Conservation (phyloP, 257 asterid genomes). For the Eustoma russellianum region DNA sequence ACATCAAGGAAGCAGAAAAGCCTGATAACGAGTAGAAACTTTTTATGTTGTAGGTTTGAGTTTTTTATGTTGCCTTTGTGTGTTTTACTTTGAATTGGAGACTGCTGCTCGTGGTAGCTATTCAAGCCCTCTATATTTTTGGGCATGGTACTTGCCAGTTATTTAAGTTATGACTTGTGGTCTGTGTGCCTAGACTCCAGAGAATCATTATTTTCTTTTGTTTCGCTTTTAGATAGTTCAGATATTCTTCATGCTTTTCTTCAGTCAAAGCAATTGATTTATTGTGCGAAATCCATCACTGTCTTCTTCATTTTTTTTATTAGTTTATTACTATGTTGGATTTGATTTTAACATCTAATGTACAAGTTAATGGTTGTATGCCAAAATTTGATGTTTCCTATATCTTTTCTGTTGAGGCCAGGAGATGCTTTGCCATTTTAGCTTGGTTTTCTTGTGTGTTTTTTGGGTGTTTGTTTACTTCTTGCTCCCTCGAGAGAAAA, state of each 20-base stretch:
- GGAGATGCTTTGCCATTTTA: too few relatives aligned
- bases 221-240: conserved; percentile 1
- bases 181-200: conserved; percentile 3
- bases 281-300: background rate
- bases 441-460: too few relatives aligned
- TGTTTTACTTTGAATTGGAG: conserved; percentile 16
- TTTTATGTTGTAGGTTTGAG: conserved; percentile 22
- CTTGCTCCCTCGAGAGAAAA: too few relatives aligned
- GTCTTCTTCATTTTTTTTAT: too few relatives aligned
- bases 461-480: too few relatives aligned
- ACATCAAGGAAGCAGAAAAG: conserved; percentile 75
- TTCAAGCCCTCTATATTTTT: conserved; percentile 18
- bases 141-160: conserved; percentile 5
- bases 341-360: too few relatives aligned
- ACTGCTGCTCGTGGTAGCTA: conserved; percentile 31
- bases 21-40: conserved; percentile 58
- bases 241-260: conserved; percentile 1
- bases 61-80: conserved; percentile 1
- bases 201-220: conserved; percentile 5
- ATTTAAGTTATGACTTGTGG: conserved; percentile 3
- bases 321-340: too few relatives aligned
- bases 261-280: conserved; percentile 4
- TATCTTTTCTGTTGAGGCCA: too few relatives aligned
- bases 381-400: too few relatives aligned
- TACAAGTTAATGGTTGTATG: too few relatives aligned